These are phyloP conservation scores for Citrus hindsii DNA, from an alignment of 345 rosid species.

Conservation along the genomic window DNA sequence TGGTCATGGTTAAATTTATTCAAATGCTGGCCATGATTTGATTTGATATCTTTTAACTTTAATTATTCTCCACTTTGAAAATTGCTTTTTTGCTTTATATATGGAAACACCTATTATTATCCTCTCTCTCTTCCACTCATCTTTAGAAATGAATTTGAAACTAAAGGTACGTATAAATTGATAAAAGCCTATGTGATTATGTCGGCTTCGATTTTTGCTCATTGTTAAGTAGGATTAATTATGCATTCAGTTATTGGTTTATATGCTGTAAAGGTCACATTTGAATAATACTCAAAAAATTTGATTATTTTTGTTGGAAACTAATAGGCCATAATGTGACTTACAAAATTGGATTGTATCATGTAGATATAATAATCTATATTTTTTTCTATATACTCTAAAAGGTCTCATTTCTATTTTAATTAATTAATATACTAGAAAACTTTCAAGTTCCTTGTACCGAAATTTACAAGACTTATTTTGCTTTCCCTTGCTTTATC, in stretches of 20 bases:
- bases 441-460: background rate
- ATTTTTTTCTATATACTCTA: constrained; percentile 1
- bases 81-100: constrained; percentile 15
- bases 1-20: background rate
- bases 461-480: background rate
- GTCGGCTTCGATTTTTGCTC: background rate
- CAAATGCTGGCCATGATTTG: background rate
- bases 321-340: background rate
- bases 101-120: constrained; percentile 18
- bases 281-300: no score
- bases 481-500: background rate
- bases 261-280: no score
- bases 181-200: background rate
- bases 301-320: background rate
- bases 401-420: background rate
- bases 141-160: background rate
- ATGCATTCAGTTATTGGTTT: background rate
- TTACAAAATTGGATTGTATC: background rate
- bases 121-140: background rate
- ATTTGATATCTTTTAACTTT: constrained; percentile 1
- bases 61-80: constrained; percentile 22
- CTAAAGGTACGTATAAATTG: background rate
- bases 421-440: background rate
- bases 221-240: background rate
- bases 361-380: background rate